Percentiles rank a stretch among this genome's conserved stretches.
Conservation (phyloP, 2,329 filamentous ascomycete species). For the Myriangium duriaei region DNA sequence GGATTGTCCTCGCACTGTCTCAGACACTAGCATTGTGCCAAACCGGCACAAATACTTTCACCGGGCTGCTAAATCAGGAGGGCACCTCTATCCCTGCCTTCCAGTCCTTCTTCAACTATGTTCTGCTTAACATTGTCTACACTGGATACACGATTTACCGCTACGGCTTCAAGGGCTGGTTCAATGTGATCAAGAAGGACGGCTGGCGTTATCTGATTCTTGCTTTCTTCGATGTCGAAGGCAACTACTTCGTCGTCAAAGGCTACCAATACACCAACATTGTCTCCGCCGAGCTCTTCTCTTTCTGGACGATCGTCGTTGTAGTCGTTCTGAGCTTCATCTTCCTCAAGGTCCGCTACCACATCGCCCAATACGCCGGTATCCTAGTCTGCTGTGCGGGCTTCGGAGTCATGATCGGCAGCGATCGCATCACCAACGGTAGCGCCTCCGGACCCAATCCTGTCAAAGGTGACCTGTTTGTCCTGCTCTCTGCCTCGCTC, state of each 20-base stretch:
- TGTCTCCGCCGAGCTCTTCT: slow-evolving; percentile 85
- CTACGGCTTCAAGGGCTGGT: slow-evolving; percentile 64
- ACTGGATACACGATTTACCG: slow-evolving; percentile 64
- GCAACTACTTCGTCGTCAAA: slow-evolving; percentile 95
- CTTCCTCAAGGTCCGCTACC: slow-evolving; percentile 80
- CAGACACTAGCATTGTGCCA: slow-evolving; percentile 82
- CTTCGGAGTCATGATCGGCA: slow-evolving; percentile 74
- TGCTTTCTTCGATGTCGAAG: slow-evolving; percentile 84
- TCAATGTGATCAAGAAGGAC: slow-evolving; percentile 49
- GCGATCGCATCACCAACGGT: slow-evolving; percentile 66
- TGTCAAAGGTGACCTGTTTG: slow-evolving; percentile 87
- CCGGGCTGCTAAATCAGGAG: slow-evolving; percentile 53
- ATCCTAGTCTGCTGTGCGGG: slow-evolving; percentile 87
- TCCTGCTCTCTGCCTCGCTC: slow-evolving; percentile 73
- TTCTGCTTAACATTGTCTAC: slow-evolving; percentile 71
- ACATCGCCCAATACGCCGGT: slow-evolving; percentile 68
- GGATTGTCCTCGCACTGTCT: slow-evolving; percentile 60
- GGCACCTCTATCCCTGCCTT: slow-evolving; percentile 83
- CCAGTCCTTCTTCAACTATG: slow-evolving; percentile 92
- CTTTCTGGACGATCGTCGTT: slow-evolving; percentile 95
- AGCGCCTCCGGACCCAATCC: slow-evolving; percentile 60
- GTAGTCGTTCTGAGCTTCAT: slow-evolving; percentile 77
- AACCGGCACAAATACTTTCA: slow-evolving; percentile 86
- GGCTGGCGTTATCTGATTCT: slow-evolving; percentile 94
- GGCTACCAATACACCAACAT: slow-evolving; percentile 90